Conservation (phyloP, 192 early-diverging fungal species). For the Glomus cerebriforme region DNA sequence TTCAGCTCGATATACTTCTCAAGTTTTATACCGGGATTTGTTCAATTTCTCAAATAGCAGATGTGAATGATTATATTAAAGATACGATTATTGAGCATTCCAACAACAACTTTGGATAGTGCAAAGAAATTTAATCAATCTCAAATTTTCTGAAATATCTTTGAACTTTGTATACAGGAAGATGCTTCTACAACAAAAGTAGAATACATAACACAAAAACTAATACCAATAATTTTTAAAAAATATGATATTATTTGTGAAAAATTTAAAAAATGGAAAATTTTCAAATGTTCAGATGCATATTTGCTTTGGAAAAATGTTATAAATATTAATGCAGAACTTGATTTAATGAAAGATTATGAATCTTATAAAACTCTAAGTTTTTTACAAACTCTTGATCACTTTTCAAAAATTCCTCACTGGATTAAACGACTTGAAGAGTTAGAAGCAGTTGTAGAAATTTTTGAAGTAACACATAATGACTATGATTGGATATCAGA, state of each 20-base stretch:
- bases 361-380: not conserved
- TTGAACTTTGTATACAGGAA: not conserved
- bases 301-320: constrained; percentile 10
- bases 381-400: not conserved
- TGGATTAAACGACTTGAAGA: not conserved
- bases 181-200: too few relatives aligned
- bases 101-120: not conserved
- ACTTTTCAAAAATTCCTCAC: not conserved
- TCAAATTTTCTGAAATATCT: constrained; percentile 6
- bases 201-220: not conserved
- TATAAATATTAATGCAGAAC: not conserved
- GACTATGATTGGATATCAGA: not conserved
- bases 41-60: not conserved
- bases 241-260: not conserved
- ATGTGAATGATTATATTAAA: not conserved
- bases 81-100: not conserved
- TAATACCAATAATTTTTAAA: not conserved
- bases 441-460: not conserved
- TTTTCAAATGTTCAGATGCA: not conserved
- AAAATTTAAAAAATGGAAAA: not conserved
- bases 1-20: not conserved
- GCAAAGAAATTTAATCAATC: not conserved
- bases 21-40: not conserved
- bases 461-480: not conserved
- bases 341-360: not conserved